Percentiles rank a stretch among this genome's conserved stretches.
Conservation (phyloP, 352 stramenopile species). For the Phytophthora ramorum region DNA sequence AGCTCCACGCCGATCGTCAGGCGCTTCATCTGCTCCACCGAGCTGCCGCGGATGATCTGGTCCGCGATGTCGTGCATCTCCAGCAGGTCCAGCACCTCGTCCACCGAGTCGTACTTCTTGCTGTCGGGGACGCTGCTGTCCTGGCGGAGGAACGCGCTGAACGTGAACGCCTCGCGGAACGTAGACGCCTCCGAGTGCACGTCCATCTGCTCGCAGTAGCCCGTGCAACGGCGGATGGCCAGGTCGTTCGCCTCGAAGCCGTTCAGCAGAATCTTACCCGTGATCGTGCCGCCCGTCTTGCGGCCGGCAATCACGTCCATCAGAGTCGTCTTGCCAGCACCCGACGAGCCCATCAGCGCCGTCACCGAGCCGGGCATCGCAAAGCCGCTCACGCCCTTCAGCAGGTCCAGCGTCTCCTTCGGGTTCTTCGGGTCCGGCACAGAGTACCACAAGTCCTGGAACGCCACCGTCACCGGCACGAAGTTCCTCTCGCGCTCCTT, state of each 20-base stretch:
- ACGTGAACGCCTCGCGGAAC: constrained; percentile 69
- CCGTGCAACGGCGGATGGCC: constrained; percentile 54
- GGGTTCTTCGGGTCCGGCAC: constrained; percentile 48
- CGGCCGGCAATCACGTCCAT: constrained; percentile 28
- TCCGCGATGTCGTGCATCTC: constrained; percentile 9
- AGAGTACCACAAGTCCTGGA: constrained; percentile 55
- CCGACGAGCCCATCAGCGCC: constrained; percentile 20
- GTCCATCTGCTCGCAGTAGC: constrained; percentile 87
- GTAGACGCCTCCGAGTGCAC: constrained; percentile 87
- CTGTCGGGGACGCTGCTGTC: no score
- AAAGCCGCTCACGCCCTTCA: constrained; percentile 21
- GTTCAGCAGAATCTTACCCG: constrained; percentile 6
- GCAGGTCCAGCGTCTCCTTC: constrained; percentile 33
- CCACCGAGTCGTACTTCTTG: no score
- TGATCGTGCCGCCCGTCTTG: constrained; percentile 12
- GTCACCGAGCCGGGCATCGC: constrained; percentile 19
- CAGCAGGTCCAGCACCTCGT: constrained; percentile 81
- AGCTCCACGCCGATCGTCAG: constrained; percentile 62
- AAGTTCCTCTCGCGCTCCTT: constrained; percentile 47
- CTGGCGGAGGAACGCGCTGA: no score
- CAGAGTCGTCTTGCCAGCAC: constrained; percentile 23
- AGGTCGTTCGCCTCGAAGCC: constrained; percentile 49
- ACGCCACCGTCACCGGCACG: constrained; percentile 8
- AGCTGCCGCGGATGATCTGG: constrained; percentile 41
- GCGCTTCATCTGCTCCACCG: constrained; percentile 50